phyloP scores from a whole-genome alignment of 768 basidiomycete species.

The Leccinellum luteum region DNA sequence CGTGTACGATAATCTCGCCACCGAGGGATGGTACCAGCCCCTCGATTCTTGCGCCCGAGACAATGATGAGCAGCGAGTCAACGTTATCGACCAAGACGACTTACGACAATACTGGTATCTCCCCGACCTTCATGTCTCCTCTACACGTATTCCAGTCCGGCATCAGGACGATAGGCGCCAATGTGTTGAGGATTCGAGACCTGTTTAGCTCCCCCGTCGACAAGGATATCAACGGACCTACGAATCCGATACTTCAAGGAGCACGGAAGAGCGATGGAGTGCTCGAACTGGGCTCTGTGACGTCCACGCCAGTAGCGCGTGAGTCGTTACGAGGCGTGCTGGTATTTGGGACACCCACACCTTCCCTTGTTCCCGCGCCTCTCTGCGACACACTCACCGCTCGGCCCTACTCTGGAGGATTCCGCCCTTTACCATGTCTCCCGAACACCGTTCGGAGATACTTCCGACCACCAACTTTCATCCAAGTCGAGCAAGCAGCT shows the following conservation, averaged over 20 bases:
- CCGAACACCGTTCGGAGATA: neutral
- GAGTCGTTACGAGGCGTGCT: too few species aligned
- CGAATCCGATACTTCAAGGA: neutral
- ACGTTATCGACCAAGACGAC: neutral
- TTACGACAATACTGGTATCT: neutral
- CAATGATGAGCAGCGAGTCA: neutral
- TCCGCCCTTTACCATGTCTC: too few species aligned
- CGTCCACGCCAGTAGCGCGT: neutral
- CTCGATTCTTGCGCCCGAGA: neutral
- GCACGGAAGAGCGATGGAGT: neutral
- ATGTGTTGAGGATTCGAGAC: neutral
- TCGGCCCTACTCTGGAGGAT: too few species aligned
- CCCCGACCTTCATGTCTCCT: neutral
- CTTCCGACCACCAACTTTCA: neutral
- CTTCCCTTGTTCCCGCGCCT: neutral
- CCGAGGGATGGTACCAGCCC: neutral
- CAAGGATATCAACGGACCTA: neutral
- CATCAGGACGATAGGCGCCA: neutral
- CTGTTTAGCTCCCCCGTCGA: slow-evolving; percentile 6
- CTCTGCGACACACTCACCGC: too few species aligned
- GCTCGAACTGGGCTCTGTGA: neutral
- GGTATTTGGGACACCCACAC: neutral
- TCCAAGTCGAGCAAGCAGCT: neutral
- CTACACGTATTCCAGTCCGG: neutral
- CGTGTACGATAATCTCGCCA: neutral